A percentile compares a stretch with the other conserved stretches of the same genome.
These are phyloP conservation scores for Tieghemiomyces parasiticus DNA, from an alignment of 192 early-diverging fungal genomes.

Conservation along the genomic window DNA sequence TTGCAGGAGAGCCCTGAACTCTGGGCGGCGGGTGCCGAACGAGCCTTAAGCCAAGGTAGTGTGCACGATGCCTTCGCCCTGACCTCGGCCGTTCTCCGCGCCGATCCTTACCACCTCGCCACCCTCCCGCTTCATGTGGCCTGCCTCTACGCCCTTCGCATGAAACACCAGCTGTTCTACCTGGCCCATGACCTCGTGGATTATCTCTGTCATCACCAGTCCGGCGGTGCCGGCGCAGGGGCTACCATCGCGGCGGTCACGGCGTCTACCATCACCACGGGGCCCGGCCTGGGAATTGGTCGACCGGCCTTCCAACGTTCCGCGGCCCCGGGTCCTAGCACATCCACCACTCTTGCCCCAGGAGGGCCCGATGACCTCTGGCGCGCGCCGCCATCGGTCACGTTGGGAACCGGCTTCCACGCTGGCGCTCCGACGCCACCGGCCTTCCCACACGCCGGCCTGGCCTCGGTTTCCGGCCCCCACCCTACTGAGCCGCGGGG, in stretches of 20 bases:
- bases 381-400: too few relatives aligned
- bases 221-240: background rate
- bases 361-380: too few relatives aligned
- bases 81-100: slow-evolving; percentile 32
- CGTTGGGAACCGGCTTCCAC: too few relatives aligned
- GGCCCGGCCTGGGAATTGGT: slow-evolving; percentile 24
- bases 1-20: background rate
- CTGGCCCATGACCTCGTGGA: slow-evolving; percentile 59
- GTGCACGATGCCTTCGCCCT: background rate
- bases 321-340: background rate
- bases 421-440: background rate
- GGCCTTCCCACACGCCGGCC: background rate
- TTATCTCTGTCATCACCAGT: slow-evolving; percentile 16
- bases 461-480: background rate
- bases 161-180: slow-evolving; percentile 51
- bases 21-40: background rate
- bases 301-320: background rate
- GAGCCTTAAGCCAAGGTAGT: background rate
- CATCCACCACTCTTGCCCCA: too few relatives aligned
- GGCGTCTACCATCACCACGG: background rate
- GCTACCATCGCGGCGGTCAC: background rate
- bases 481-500: too few relatives aligned
- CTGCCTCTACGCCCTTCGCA: slow-evolving; percentile 43
- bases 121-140: slow-evolving; percentile 47
- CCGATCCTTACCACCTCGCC: slow-evolving; percentile 38